Base-by-base conservation (phyloP, 495 filamentous ascomycete species). In the Acidiella bohemica region DNA sequence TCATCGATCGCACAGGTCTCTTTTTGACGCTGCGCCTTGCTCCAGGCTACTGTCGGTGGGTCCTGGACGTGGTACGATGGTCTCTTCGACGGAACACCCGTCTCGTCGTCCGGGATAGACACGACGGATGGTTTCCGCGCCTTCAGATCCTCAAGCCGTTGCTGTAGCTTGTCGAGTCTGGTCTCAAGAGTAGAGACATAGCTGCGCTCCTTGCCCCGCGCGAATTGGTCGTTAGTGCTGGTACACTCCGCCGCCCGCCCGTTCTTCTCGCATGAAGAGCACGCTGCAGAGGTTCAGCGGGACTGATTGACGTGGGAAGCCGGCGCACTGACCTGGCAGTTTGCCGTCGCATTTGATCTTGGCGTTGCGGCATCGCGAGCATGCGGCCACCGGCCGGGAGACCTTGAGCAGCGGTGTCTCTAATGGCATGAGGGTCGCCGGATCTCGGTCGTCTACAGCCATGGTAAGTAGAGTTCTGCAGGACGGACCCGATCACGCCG, bases 321-420 rank as follows among this genome's bases (percentile, higher is more conserved):
- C n/a, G n/a, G n/a, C n/a, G n/a, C n/a, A n/a, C n/a, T n/a, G n/a
- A n/a, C n/a, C 43, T 13, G 88, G 88, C 13, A 96, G 67, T 56
- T 93, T 93, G 37, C 86, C 86, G 64, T 96, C 88, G 48, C 88
- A 96, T 71, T 81, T 93, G 58, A 93, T 83, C 65, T 96, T 96
- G 35, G 86, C 86, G 32, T 75, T 71, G 35, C 88, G 80, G 66
- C 88, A 96, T 69, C 83, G 76, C 36, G 82, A 84, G 61, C 88
- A 96, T 4, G 88, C 88, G 41, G 84, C 85, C 25, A 94, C 86
- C 4, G 88, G 86, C 35, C 88, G 73, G 54, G 81, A 88, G 34
- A 96, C 88, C 57, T 82, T 79, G 46, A 96, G 68, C 40, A 88
- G 60, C 17, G 88, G 87, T 42, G 76, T 81, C 42, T 88, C 82